phyloP scores from a whole-genome alignment of 495 filamentous ascomycete genomes.

The Recurvomyces mirabilis region DNA sequence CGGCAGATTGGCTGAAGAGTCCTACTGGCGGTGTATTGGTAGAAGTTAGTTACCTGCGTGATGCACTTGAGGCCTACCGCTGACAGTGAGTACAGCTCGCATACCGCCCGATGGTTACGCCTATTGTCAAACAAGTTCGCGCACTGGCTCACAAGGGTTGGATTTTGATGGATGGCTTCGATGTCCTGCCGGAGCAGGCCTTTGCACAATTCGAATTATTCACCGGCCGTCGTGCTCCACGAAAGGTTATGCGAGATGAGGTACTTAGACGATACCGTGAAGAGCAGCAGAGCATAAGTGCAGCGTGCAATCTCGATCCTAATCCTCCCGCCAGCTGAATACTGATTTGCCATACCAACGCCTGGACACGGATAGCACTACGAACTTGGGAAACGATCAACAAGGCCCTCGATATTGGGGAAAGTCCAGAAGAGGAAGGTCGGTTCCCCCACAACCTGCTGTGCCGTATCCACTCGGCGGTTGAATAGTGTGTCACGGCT shows the following conservation, averaged over 20 bases:
- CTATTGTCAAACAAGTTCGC: constrained; percentile 56
- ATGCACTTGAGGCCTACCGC: constrained; percentile 16
- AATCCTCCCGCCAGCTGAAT: constrained; percentile 4
- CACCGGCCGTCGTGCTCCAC: constrained; percentile 69
- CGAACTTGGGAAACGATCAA: too few relatives aligned
- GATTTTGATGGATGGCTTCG: constrained; percentile 70
- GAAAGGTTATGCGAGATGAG: constrained; percentile 59
- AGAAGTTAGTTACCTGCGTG: constrained; percentile 39
- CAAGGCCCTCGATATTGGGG: too few relatives aligned
- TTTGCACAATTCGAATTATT: constrained; percentile 77
- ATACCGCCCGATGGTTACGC: constrained; percentile 63
- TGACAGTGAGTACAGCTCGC: constrained; percentile 48
- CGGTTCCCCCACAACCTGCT: too few relatives aligned
- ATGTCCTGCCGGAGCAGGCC: constrained; percentile 69
- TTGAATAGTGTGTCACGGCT: too few relatives aligned
- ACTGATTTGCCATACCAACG: too few relatives aligned
- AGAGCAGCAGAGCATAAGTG: background rate
- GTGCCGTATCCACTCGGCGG: too few relatives aligned
- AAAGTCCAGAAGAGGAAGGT: too few relatives aligned
- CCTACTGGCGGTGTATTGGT: constrained; percentile 72
- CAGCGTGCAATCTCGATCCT: background rate
- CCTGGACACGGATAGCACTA: too few relatives aligned
- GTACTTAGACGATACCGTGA: constrained; percentile 43
- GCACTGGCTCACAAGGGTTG: constrained; percentile 53
- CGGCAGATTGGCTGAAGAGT: constrained; percentile 60